Conservation (phyloP, 2,329 filamentous ascomycete species). For the Anisogramma anomala region DNA sequence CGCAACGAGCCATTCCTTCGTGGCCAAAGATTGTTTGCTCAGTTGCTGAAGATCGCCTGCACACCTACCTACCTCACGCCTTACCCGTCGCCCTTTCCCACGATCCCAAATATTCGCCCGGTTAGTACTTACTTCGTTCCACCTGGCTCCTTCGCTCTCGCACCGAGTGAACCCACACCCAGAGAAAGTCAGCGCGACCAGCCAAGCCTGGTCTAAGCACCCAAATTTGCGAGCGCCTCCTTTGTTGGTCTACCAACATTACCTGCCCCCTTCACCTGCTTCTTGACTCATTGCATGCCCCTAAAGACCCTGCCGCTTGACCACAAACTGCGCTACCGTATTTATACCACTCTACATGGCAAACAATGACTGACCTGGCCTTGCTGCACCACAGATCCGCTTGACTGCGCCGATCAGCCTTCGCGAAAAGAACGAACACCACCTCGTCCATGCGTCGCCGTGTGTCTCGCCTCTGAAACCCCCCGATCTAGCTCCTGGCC, state of each 20-base stretch:
- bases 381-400: constrained; percentile 4
- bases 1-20: constrained; percentile 8
- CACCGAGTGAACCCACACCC: neutral
- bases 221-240: no score
- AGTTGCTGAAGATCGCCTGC: constrained; percentile 24
- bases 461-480: neutral
- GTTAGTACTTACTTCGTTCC: constrained; percentile 6
- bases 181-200: no score
- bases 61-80: constrained; percentile 17
- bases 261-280: no score
- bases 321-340: neutral
- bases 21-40: constrained; percentile 8
- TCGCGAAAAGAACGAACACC: neutral
- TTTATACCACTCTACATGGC: neutral
- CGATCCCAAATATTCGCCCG: constrained; percentile 6
- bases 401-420: constrained; percentile 18
- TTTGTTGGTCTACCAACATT: no score
- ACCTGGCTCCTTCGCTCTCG: neutral
- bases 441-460: constrained; percentile 8
- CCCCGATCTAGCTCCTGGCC: neutral
- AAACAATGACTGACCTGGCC: neutral
- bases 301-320: neutral
- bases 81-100: constrained; percentile 5
- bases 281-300: no score
- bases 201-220: no score